These are phyloP conservation scores for Aspergillus brunneoviolaceus DNA, from an alignment of 2,329 filamentous ascomycete species.

Conservation along the genomic window DNA sequence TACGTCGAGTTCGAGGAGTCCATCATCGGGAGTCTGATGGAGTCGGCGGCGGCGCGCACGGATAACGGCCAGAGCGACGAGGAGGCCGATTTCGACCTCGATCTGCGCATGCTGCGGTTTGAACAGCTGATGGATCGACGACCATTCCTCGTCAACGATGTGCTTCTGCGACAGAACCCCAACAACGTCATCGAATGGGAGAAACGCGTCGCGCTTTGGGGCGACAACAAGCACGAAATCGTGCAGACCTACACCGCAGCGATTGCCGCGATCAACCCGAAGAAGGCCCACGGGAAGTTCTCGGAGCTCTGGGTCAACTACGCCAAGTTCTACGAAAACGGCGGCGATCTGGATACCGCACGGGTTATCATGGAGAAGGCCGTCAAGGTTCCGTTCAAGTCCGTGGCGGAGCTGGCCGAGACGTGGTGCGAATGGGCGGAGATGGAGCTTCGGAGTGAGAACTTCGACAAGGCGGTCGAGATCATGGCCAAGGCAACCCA, in stretches of 20 bases:
- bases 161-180: conserved; percentile 89
- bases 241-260: conserved; percentile 94
- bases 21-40: conserved; percentile 87
- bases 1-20: conserved; percentile 98
- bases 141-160: conserved; percentile 94
- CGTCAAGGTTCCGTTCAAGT: conserved; percentile 96
- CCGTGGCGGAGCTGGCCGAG: conserved; percentile 92
- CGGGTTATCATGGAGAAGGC: conserved; percentile 96
- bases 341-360: conserved; percentile 78
- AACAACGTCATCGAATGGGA: conserved; percentile 97
- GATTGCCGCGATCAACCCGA: conserved; percentile 88
- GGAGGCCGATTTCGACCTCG: conserved; percentile 87
- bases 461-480: conserved; percentile 89
- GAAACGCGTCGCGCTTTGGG: conserved; percentile 94
- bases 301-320: conserved; percentile 96
- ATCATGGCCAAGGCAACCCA: conserved; percentile 98
- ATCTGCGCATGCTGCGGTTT: conserved; percentile 96
- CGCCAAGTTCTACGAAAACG: conserved; percentile 92
- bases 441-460: conserved; percentile 93
- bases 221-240: conserved; percentile 84
- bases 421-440: conserved; percentile 99
- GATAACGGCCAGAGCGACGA: conserved; percentile 75
- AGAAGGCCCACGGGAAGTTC: conserved; percentile 89
- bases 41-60: conserved; percentile 75
- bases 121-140: conserved; percentile 97